Base-by-base conservation (phyloP, 75 land plant genomes). In the Picea glauca region DNA sequence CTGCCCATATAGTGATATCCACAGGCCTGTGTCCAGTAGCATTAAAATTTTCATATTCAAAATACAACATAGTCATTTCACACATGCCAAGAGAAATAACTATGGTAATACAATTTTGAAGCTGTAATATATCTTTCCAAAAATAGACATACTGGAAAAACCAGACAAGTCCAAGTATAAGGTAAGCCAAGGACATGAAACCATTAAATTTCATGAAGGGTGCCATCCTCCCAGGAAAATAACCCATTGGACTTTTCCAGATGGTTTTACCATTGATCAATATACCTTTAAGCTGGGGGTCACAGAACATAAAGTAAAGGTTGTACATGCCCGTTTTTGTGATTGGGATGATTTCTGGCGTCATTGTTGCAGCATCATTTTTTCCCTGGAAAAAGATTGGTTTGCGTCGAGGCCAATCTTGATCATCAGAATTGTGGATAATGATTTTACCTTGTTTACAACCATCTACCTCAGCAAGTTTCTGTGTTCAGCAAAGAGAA, bases 41-140 rank as follows among this genome's bases (percentile, higher is more conserved):
- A 77, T 93, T 95, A 87, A 95, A 93, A 72, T 89, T 86, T 67
- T 84, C 92, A 85, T 85, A 93, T 26, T 93, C 98, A 82, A 89
- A 91, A 80, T 95, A 93, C 93, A 92, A 93, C 14, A 95, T 66
- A 6, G 92, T 83, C 93, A 89, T 93, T 84, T 95, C 98, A 40
- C 85, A 65, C 91, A 90, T 90, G 4, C 93, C 91, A 33, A 93
- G 80, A 8, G 89, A 82, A 58, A 95, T 93, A 2, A 95, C 98
- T 33, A 86, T 62, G 23, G 91, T 91, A 21, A 93, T 88, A 77
- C 91, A 93, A 80, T 94, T 90, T 58, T 94, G 98, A 26, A 94
- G 77, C 77, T 87, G 87, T 62, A 93, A 58, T 21, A 94, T 87
- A 75, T 93, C 95, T 84, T 75, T 90, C 95, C 93, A 94, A 77